Base-by-base conservation (phyloP, 768 basidiomycete genomes). In the Mycena capillaripes region DNA sequence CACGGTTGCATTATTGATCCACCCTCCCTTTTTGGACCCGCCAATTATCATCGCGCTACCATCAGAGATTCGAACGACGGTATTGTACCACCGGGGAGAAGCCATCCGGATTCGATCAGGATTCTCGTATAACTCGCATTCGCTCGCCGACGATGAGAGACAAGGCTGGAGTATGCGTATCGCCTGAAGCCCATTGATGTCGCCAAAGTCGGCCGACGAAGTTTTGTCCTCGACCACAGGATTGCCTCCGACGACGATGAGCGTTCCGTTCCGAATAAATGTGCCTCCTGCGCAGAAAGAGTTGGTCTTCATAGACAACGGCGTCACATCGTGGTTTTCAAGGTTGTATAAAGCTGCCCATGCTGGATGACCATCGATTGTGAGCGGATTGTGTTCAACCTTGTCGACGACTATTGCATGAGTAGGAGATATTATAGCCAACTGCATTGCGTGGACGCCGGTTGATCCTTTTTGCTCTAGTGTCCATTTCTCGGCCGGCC, bases 271-370 rank as follows among this genome's bases (percentile, higher is more conserved):
- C 27, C 90, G 80, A 9, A 95, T 82, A 78, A 95, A 95, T 4
- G 90, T 86, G 14, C 95, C 95, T 36, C 95, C 93, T 11, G 95
- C 95, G 78, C 95, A 96, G 82, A 96, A 96, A 27, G 95, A 95
- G 78, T 96, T 95, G 6, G 94, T 94, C 75, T 89, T 83, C 80
- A 95, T 86, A 44, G 83, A 76, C 32, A 96, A 84, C 68, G 93
- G 90, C 50, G 81, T 89, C 72, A 93, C 82, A 6, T 85, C 85
- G 76, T 93, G 88, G 14, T 90, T 91, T 32, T 88, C 77, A 52
- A 96, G 83, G 78, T 94, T 89, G 80, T 92, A 95, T 23, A 96
- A 79, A 10, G 91, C 91, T 0, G 86, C 93, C 94, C 95, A 96
- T 16, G 94, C 93, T 19, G 94, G 94, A 77, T 94, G 94, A 0